Base-by-base conservation (phyloP, 2,329 filamentous ascomycete genomes). In the Aspergillus sp. region DNA sequence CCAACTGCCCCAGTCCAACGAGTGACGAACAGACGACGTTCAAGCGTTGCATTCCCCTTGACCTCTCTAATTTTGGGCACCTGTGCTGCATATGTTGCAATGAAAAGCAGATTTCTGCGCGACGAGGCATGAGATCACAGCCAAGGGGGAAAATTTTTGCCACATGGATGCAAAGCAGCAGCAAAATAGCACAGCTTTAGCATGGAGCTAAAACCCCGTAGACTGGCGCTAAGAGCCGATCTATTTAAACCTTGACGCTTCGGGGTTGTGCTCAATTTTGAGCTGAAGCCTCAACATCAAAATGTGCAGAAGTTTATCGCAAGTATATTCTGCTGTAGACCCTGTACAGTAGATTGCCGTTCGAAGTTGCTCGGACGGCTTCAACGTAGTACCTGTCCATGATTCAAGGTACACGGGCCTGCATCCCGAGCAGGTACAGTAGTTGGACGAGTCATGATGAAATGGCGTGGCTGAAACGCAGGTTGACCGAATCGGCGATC, bases 161-260 rank as follows among this genome's bases (percentile, higher is more conserved):
- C 54, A 57, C 46, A 45, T 50, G 54, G 23, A 50, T n/a, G 25
- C 31, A 22, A 30, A 41, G 34, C 34, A 41, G 34, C 9, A 41
- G 5, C 5, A 38, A 41, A 41, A 28, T 50, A 23, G 34, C 19
- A 25, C 47, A 23, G 34, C 11, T 31, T 38, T 50, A 15, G 13
- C 22, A 19, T 38, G 5, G 54, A n/a, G 22, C 54, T 49, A 57
- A 46, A 5, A 23, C 17, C 43, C 43, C 17, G 43, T 46, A 19
- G 48, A 25, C n/a, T 49, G 30, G 60, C 56, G 52, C 60, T 62
- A 62, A 48, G 38, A 22, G 47, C 19, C 60, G 52, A 62, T 62
- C 60, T 62, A 62, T 62, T 62, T 52, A 48, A 62, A 59, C 53
- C 41, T 45, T 50, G 34, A 48, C 45, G n/a, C 45, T 47, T 47